Conservation (phyloP, 345 rosid species). For the Laguncularia racemosa region DNA sequence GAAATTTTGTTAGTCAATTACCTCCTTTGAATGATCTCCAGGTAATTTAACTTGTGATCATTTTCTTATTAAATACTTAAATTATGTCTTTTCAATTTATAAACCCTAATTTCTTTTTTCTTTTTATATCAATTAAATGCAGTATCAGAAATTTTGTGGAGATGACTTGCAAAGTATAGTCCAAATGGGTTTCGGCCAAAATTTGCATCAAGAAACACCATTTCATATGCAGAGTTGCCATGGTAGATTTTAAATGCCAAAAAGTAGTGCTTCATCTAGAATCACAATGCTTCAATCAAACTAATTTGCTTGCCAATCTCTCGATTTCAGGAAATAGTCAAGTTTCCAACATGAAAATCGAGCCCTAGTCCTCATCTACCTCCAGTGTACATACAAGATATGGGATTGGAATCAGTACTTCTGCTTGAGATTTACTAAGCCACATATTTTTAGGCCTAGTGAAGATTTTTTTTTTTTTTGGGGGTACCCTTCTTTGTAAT, state of each 20-base stretch:
- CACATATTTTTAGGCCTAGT: slow-evolving; percentile 13
- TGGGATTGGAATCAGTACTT: neutral
- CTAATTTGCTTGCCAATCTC: neutral
- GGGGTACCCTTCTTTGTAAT: no score
- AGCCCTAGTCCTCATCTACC: slow-evolving; percentile 24
- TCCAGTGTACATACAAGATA: slow-evolving; percentile 26
- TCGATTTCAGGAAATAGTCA: slow-evolving; percentile 37
- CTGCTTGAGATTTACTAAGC: neutral
- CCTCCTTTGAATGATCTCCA: slow-evolving; percentile 36
- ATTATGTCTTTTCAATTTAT: neutral
- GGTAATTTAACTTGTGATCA: slow-evolving; percentile 28
- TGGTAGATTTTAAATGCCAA: slow-evolving; percentile 20
- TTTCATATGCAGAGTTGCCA: slow-evolving; percentile 19
- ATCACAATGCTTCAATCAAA: neutral
- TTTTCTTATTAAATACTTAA: slow-evolving; percentile 13
- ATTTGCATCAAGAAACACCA: slow-evolving; percentile 21
- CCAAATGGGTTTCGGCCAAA: slow-evolving; percentile 67
- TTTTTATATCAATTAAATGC: slow-evolving; percentile 9
- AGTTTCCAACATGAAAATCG: slow-evolving; percentile 45
- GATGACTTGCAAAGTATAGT: slow-evolving; percentile 75
- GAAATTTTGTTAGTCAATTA: slow-evolving; percentile 37
- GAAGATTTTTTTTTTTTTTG: neutral
- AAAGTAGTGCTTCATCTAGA: neutral
- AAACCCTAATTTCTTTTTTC: neutral
- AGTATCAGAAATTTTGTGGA: slow-evolving; percentile 50